Evolutionary conservation across 441 rosid species (phyloP).

Genomic region (Jatropha multifida): DNA sequence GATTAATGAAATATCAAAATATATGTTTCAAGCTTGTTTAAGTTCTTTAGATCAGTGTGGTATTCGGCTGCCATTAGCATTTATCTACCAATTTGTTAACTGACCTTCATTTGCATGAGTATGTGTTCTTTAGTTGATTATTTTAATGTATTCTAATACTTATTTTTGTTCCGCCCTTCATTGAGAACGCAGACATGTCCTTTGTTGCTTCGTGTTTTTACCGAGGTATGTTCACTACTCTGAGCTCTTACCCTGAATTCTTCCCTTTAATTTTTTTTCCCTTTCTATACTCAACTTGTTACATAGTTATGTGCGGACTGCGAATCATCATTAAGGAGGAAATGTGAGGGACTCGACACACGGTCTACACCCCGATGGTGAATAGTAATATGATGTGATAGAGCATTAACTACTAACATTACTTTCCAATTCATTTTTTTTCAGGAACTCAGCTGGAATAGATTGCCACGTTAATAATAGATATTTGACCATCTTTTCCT

Average conservation of each 20-base stretch:
- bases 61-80: neutral
- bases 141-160: conserved; percentile 3
- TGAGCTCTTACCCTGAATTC: neutral
- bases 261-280: neutral
- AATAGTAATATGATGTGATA: neutral
- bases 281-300: neutral
- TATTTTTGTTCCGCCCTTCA: neutral
- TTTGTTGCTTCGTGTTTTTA: conserved; percentile 90
- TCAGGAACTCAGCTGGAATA: no score
- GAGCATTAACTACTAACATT: neutral
- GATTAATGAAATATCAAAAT: neutral
- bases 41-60: neutral
- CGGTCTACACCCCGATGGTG: neutral
- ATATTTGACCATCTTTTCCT: no score
- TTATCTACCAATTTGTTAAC: neutral
- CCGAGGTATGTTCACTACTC: conserved; percentile 53
- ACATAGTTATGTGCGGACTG: neutral
- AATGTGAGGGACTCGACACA: neutral
- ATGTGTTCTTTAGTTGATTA: neutral
- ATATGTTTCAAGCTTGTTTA: neutral
- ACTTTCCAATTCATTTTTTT: no score
- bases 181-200: conserved; percentile 77
- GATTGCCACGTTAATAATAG: no score
- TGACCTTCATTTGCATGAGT: neutral
- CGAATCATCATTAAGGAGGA: neutral